Evolutionary conservation across 306 rosid species (phyloP), one percentile per base, ranked within the genome.

Genomic region (Macrotyloma uniflorum): DNA sequence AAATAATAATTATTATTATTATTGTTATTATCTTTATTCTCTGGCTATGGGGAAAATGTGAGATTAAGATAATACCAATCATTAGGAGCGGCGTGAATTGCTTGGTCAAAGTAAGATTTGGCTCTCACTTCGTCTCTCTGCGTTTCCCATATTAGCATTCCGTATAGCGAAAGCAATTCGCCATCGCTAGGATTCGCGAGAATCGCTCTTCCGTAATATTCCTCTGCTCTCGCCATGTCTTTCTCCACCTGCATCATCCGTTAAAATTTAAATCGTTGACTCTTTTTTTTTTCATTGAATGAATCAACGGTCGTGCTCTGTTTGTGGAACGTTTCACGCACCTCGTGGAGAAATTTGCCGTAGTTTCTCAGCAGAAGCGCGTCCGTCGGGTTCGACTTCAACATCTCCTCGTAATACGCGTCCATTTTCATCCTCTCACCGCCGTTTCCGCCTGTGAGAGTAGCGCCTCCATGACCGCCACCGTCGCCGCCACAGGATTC

Each of bases 321-420:
- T 62, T 3, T 51, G 9, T 6, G 74, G 1, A 47, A 9, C 19
- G 66, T 32, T 77, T 23, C 2, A 70, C 61, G 26, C 76, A 92
- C 98, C 98, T 90, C 92, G 58, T 92, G 88, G 46, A 94, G 84
- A 85, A 79, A 94, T 82, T 89, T 91, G 11, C 85, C 97, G 86
- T 94, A 94, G 72, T 94, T 94, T 78, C 97, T 83, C 7, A 92
- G 89, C 22, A 94, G 78, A 45, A 94, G 93, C n/a, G 97, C 81
- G 54, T 94, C 93, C 23, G 83, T 72, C 1, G 97, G 98, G 74
- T 94, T 86, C 32, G 85, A 78, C 83, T 87, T 88, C 76, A 94
- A 51, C 97, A 89, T 82, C 65, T 89, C 76, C 80, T 72, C 78
- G 78, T 94, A 94, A 40, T 89, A 92, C 55, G 72, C 95, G n/a